Conservation (phyloP, 306 rosid genomes). For the Lathyrus sativus region DNA sequence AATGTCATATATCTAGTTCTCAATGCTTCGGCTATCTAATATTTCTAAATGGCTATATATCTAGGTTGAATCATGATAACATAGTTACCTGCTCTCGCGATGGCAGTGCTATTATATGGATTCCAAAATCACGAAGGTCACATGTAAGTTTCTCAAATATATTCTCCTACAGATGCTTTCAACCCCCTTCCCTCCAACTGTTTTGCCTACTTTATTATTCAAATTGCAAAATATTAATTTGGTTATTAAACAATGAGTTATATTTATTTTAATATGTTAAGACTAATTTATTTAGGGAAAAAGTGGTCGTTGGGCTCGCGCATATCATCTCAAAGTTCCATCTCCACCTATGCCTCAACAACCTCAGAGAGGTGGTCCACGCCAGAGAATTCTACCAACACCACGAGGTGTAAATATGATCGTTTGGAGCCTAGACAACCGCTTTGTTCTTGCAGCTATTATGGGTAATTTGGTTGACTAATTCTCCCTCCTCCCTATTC, state of each 20-base stretch:
- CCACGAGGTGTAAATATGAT: constrained; percentile 99
- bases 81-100: constrained; percentile 99
- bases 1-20: constrained; percentile 15
- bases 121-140: constrained; percentile 90
- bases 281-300: constrained; percentile 61
- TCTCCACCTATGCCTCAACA: constrained; percentile 99
- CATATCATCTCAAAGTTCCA: constrained; percentile 97
- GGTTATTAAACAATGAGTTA: not conserved
- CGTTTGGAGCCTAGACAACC: constrained; percentile 98
- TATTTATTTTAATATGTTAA: constrained; percentile 24
- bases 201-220: constrained; percentile 20
- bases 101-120: constrained; percentile 99
- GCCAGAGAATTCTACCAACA: constrained; percentile 94
- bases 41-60: constrained; percentile 30
- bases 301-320: constrained; percentile 94
- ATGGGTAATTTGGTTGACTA: constrained; percentile 67
- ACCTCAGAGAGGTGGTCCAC: constrained; percentile 94
- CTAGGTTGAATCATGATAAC: constrained; percentile 93
- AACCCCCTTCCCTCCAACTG: not conserved
- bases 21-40: constrained; percentile 30
- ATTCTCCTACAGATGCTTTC: constrained; percentile 23
- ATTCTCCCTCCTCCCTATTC: not conserved
- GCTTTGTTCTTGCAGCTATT: constrained; percentile 98
- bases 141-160: constrained; percentile 59
- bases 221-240: constrained; percentile 30